These are phyloP conservation scores for Usnea hakonensis DNA, from an alignment of 495 filamentous ascomycete genomes.

Conservation along the genomic window DNA sequence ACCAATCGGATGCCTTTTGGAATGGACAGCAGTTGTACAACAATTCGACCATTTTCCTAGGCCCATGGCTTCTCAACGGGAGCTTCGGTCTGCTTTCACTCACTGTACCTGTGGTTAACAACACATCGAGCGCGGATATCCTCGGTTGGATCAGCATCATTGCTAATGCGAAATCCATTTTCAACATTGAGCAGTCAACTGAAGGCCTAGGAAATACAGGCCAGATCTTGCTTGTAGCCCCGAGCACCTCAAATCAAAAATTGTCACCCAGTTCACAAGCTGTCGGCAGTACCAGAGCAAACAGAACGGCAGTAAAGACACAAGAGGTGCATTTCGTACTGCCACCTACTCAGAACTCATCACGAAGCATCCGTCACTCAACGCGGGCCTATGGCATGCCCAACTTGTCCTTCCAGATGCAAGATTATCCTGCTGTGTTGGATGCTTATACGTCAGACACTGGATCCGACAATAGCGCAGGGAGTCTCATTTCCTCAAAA, in stretches of 20 bases:
- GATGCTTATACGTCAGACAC: constrained; percentile 43
- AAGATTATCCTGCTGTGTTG: constrained; percentile 48
- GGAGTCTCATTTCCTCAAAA: constrained; percentile 53
- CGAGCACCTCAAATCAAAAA: constrained; percentile 54
- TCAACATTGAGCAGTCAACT: constrained; percentile 47
- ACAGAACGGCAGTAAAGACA: constrained; percentile 8
- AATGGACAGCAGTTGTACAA: constrained; percentile 46
- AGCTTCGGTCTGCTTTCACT: constrained; percentile 72
- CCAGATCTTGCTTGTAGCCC: constrained; percentile 58
- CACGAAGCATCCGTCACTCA: constrained; percentile 27
- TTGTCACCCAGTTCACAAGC: constrained; percentile 39
- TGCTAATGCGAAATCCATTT: constrained; percentile 52
- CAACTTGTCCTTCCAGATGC: constrained; percentile 48
- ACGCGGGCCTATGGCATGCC: constrained; percentile 28
- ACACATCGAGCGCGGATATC: constrained; percentile 47
- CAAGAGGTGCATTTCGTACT: constrained; percentile 35
- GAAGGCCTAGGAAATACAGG: constrained; percentile 65
- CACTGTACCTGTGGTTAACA: constrained; percentile 65
- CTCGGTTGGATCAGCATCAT: constrained; percentile 62
- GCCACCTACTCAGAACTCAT: constrained; percentile 27
- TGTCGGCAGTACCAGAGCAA: constrained; percentile 6
- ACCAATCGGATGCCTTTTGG: constrained; percentile 32
- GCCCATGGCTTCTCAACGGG: constrained; percentile 59
- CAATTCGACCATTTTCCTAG: constrained; percentile 52
- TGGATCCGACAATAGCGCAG: constrained; percentile 48